A percentile compares a stretch with the other conserved stretches of the same genome.
Evolutionary conservation across 2,329 filamentous ascomycete species (phyloP).

Genomic region (Clonostachys solani): DNA sequence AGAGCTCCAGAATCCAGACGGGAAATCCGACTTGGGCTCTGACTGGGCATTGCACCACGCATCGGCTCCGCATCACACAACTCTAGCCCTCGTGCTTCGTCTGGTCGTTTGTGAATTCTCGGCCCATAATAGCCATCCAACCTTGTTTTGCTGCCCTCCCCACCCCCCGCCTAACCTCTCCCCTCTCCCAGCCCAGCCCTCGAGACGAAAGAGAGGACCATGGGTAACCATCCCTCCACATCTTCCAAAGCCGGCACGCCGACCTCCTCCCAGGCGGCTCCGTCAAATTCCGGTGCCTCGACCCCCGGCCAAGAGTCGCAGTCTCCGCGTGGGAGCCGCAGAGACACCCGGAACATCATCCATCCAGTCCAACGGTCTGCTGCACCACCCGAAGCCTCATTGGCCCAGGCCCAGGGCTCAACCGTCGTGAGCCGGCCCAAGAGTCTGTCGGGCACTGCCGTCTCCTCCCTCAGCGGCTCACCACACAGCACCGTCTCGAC

Average conservation of each 20-base stretch:
- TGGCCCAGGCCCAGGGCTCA: constrained; percentile 56
- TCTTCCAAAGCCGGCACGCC: constrained; percentile 23
- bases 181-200: too few species aligned
- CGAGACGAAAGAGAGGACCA: constrained; percentile 4
- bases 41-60: too few species aligned
- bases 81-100: too few species aligned
- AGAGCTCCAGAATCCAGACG: too few species aligned
- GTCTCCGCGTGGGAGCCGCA: constrained; percentile 10
- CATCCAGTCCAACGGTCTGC: constrained; percentile 49
- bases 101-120: too few species aligned
- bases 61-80: too few species aligned
- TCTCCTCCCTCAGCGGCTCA: constrained; percentile 43
- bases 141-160: too few species aligned
- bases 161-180: too few species aligned
- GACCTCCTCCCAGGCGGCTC: constrained; percentile 5
- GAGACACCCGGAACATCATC: constrained; percentile 47
- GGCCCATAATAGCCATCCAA: too few species aligned
- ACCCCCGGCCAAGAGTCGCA: constrained; percentile 1
- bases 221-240: constrained; percentile 29
- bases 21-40: too few species aligned
- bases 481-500: constrained; percentile 31
- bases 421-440: constrained; percentile 41
- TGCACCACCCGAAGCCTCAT: constrained; percentile 58
- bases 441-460: constrained; percentile 42
- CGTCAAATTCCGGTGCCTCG: neutral